These are phyloP conservation scores for Pythium vanterpoolii DNA, from an alignment of 352 stramenopile genomes.

Conservation along the genomic window DNA sequence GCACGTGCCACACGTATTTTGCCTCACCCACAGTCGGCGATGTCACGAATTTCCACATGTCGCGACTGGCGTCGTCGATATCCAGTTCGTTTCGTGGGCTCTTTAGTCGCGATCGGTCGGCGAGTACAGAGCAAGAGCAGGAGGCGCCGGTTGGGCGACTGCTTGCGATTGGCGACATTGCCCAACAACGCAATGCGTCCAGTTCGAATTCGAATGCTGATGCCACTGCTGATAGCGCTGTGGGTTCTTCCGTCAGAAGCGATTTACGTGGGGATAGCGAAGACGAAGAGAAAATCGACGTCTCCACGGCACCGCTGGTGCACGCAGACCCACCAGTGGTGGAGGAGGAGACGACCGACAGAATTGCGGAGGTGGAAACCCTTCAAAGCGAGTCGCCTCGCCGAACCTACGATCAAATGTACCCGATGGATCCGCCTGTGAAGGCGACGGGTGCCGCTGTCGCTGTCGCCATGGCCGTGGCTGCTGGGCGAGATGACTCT, in stretches of 20 bases:
- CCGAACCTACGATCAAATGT: constrained; percentile 9
- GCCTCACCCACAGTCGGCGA: constrained; percentile 72
- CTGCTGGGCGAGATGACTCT: neutral
- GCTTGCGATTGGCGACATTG: constrained; percentile 55
- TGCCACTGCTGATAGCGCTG: neutral
- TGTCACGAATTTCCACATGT: constrained; percentile 84
- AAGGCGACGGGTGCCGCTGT: neutral
- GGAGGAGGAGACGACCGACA: neutral
- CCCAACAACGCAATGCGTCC: constrained; percentile 29
- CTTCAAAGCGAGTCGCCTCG: constrained; percentile 3
- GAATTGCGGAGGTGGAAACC: constrained; percentile 13
- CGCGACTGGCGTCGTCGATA: constrained; percentile 68
- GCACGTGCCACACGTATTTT: constrained; percentile 81
- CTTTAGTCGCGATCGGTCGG: constrained; percentile 39
- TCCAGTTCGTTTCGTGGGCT: constrained; percentile 74
- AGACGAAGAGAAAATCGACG: constrained; percentile 6
- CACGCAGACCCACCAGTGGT: neutral
- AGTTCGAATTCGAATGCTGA: constrained; percentile 1
- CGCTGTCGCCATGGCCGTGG: constrained; percentile 2
- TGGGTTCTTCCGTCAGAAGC: neutral
- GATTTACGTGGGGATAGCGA: constrained; percentile 4
- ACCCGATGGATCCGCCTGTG: constrained; percentile 6
- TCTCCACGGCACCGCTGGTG: neutral
- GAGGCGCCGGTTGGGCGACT: constrained; percentile 55
- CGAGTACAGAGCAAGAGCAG: constrained; percentile 29